Evolutionary conservation across 768 basidiomycete genomes (phyloP), one percentile per base, ranked within the genome.

Genomic region (Podaxis sp.): DNA sequence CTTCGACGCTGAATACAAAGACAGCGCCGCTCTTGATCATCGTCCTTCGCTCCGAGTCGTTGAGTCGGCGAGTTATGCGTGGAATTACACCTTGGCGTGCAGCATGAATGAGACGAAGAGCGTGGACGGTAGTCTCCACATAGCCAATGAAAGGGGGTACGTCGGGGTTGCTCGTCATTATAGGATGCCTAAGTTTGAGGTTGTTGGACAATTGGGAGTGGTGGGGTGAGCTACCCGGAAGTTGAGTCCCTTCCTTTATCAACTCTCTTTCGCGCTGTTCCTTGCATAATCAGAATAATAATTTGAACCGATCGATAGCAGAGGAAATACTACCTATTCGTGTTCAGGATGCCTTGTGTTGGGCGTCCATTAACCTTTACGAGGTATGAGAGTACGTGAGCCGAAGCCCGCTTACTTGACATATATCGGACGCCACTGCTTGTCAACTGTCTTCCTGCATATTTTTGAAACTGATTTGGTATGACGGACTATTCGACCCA

Each of bases 1-100:
- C 91, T 68, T 91, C 88, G 69, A 93, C 92, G 71, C 90, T 90
- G 76, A 93, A 95, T 55, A 95, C 87, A 71, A 93, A 95, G 15
- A 94, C 86, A 53, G 92, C 90, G 10, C 84, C 84, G 38, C 82
- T 81, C 70, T 81, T 82, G 72, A 85, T 84, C 84, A 85, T 90
- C 55, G 73, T 82, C 71, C 77, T 76, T 36, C 88, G 84, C 70
- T 95, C 91, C n/a, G 87, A 79, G 70, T 94, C 91, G 70, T 92
- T 91, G 69, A 94, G 81, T 28, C 92, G 83, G 38, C 93, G 83
- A n/a, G 90, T 91, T 63, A 94, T 90, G 41, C 90, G 83, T 37
- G 91, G 91, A 55, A 93, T 88, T 67, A 89, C 79, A 26, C 92
- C 91, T 65, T 88, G 84, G 52, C 89, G 81, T 58, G 90, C 90